Evolutionary conservation across 495 filamentous ascomycete species (phyloP).

Genomic region (Neurospora cerealis): DNA sequence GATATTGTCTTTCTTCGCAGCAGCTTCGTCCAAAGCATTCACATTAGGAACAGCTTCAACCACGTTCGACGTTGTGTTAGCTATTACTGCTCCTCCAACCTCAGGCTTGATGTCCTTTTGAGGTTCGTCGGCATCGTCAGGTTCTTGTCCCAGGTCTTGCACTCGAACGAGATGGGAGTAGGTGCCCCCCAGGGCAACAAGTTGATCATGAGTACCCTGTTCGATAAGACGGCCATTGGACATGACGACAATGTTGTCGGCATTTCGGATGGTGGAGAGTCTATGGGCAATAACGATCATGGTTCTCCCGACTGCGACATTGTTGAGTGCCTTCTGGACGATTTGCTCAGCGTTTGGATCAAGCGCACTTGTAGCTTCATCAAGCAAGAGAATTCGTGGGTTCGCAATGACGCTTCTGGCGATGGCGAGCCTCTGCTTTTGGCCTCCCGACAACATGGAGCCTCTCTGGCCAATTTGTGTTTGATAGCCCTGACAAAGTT

Average conservation of each 20-base stretch:
- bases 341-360: slow-evolving; percentile 56
- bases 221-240: slow-evolving; percentile 48
- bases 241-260: slow-evolving; percentile 59
- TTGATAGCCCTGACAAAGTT: slow-evolving; percentile 32
- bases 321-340: slow-evolving; percentile 56
- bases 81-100: slow-evolving; percentile 16
- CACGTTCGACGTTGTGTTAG: slow-evolving; percentile 24
- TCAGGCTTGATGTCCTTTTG: slow-evolving; percentile 13
- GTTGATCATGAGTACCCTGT: slow-evolving; percentile 51
- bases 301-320: slow-evolving; percentile 53
- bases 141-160: slow-evolving; percentile 28
- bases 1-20: slow-evolving; percentile 3
- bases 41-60: slow-evolving; percentile 10
- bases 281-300: slow-evolving; percentile 67
- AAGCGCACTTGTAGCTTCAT: slow-evolving; percentile 68
- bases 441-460: slow-evolving; percentile 38
- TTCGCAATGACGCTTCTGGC: slow-evolving; percentile 57
- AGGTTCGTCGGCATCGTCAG: not conserved
- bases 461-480: slow-evolving; percentile 45
- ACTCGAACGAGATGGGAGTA: slow-evolving; percentile 37
- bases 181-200: slow-evolving; percentile 42
- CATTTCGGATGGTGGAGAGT: slow-evolving; percentile 54
- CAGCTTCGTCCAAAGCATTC: not conserved
- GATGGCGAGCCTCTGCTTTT: slow-evolving; percentile 57
- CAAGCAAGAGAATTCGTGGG: slow-evolving; percentile 64